phyloP scores from a whole-genome alignment of 768 basidiomycete species.

The Tephrocybe sp. region DNA sequence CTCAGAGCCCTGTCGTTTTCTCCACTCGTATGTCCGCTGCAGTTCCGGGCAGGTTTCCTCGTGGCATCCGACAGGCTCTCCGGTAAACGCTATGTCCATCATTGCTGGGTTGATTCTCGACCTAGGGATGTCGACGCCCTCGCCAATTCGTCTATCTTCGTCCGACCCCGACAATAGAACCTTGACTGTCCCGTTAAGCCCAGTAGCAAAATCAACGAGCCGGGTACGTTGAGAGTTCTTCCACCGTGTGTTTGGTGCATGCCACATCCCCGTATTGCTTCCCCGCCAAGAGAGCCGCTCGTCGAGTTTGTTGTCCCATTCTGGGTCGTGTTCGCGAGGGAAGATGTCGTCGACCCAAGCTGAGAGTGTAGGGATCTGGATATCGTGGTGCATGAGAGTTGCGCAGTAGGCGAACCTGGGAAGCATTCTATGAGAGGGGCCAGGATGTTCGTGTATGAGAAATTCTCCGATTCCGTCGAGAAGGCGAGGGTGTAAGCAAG shows the following conservation, averaged over 20 bases:
- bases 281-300: conserved; percentile 62
- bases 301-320: conserved; percentile 57
- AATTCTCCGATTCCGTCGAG: conserved; percentile 40
- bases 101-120: conserved; percentile 40
- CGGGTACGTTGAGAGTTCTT: conserved; percentile 37
- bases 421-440: conserved; percentile 28
- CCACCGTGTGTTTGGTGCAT: conserved; percentile 38
- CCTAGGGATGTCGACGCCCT: conserved; percentile 24
- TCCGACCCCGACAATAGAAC: conserved; percentile 27
- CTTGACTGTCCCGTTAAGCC: conserved; percentile 27
- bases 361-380: conserved; percentile 37
- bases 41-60: conserved; percentile 38
- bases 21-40: conserved; percentile 42
- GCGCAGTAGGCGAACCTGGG: conserved; percentile 44
- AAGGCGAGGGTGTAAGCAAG: conserved; percentile 33
- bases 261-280: conserved; percentile 56
- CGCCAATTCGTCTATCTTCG: conserved; percentile 26
- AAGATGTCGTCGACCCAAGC: conserved; percentile 34
- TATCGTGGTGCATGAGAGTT: conserved; percentile 45
- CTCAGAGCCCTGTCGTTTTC: conserved; percentile 30
- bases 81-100: conserved; percentile 53
- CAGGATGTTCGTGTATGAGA: conserved; percentile 32
- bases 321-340: conserved; percentile 42
- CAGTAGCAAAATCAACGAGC: conserved; percentile 37
- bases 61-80: conserved; percentile 38